These are phyloP conservation scores for Pseudotulostoma volvatum DNA, from an alignment of 495 filamentous ascomycete species.

Conservation along the genomic window DNA sequence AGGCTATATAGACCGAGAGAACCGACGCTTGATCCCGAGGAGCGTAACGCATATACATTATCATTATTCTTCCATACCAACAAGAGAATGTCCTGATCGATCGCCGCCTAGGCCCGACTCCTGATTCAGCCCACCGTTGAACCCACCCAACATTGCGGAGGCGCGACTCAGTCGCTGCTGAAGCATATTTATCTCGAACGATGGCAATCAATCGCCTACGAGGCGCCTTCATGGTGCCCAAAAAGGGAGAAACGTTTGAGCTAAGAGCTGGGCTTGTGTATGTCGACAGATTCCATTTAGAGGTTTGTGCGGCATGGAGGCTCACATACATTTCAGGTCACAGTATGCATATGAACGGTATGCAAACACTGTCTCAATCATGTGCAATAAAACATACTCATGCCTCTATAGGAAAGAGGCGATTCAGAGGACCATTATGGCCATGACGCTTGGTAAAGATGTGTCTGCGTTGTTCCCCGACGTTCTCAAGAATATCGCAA, in stretches of 20 bases:
- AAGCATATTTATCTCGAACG: constrained; percentile 15
- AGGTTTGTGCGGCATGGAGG: constrained; percentile 2
- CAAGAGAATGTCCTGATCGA: too few species aligned
- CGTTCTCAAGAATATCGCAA: constrained; percentile 97
- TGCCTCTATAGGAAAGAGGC: constrained; percentile 60
- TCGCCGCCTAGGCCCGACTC: too few species aligned
- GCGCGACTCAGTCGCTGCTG: constrained; percentile 34
- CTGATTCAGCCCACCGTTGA: too few species aligned
- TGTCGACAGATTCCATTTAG: constrained; percentile 12
- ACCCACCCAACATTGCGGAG: constrained; percentile 17
- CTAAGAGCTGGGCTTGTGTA: constrained; percentile 86
- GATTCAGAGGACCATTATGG: constrained; percentile 99
- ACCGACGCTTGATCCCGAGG: too few species aligned
- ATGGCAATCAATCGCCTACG: constrained; percentile 96
- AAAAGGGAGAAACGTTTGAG: constrained; percentile 98
- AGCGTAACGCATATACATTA: too few species aligned
- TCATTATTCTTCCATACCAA: too few species aligned
- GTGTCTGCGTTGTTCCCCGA: constrained; percentile 96
- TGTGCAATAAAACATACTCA: constrained; percentile 12
- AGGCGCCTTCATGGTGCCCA: constrained; percentile 77
- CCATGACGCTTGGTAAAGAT: constrained; percentile 98
- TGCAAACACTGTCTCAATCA: constrained; percentile 7
- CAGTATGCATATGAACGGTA: constrained; percentile 97
- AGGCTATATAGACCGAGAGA: too few species aligned
- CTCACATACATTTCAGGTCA: constrained; percentile 36